Conservation (phyloP, 2,329 filamentous ascomycete genomes). For the Calonectria montana region DNA sequence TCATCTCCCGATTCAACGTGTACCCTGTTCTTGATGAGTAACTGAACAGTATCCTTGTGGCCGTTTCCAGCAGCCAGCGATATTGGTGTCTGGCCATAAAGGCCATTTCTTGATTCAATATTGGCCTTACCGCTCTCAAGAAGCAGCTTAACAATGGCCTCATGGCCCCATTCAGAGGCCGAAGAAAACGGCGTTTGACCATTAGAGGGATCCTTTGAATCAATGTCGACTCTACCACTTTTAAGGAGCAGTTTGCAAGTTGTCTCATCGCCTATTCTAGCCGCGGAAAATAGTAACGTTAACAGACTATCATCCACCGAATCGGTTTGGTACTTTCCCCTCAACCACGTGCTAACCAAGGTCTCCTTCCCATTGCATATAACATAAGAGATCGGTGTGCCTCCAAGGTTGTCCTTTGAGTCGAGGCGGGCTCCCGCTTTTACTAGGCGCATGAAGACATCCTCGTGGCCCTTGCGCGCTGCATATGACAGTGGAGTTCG, state of each 20-base stretch:
- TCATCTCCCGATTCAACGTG: too few relatives aligned
- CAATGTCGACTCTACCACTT: neutral
- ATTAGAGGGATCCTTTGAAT: neutral
- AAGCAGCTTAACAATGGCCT: neutral
- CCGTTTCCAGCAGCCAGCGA: too few relatives aligned
- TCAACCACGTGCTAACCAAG: neutral
- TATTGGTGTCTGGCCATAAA: too few relatives aligned
- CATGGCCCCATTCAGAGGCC: neutral
- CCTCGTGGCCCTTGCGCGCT: constrained; percentile 16
- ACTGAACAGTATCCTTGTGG: too few relatives aligned
- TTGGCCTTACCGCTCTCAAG: neutral
- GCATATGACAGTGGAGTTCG: constrained; percentile 11
- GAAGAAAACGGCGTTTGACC: neutral
- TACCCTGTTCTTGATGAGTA: too few relatives aligned
- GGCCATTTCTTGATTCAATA: neutral
- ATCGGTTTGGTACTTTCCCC: neutral
- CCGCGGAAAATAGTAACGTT: neutral
- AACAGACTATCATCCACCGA: neutral
- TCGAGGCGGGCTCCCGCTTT: constrained; percentile 1
- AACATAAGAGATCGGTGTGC: constrained; percentile 15
- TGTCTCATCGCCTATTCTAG: neutral
- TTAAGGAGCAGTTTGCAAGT: neutral
- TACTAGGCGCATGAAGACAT: constrained; percentile 10
- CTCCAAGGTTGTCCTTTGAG: constrained; percentile 7
- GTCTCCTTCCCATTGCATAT: neutral